Evolutionary conservation across 257 asterid species (phyloP).

Genomic region (Scutellaria minor): DNA sequence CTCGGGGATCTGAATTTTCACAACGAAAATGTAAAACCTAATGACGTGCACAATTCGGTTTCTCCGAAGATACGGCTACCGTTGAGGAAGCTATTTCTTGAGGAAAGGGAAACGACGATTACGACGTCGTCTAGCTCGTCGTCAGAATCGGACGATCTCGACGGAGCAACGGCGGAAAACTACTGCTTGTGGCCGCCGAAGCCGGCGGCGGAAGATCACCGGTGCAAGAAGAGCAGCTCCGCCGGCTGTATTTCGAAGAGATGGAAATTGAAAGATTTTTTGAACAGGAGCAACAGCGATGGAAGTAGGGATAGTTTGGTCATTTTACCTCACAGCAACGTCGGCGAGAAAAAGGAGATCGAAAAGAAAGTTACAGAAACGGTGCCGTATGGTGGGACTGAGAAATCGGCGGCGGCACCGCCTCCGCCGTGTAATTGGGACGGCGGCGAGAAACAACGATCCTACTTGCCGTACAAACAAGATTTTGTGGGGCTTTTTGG

Average conservation of each 20-base stretch:
- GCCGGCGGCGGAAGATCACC: constrained; percentile 30
- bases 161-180: constrained; percentile 33
- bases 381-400: constrained; percentile 28
- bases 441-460: constrained; percentile 39
- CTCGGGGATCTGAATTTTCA: constrained; percentile 1
- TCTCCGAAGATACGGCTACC: constrained; percentile 47
- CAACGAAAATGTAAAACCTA: constrained; percentile 11
- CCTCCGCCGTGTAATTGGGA: constrained; percentile 27
- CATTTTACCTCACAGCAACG: constrained; percentile 1
- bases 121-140: constrained; percentile 47
- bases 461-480: constrained; percentile 37
- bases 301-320: constrained; percentile 29
- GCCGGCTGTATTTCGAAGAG: constrained; percentile 44
- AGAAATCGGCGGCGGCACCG: constrained; percentile 9
- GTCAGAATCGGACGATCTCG: constrained; percentile 34
- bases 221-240: constrained; percentile 47
- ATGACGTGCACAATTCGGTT: constrained; percentile 29
- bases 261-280: constrained; percentile 47
- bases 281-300: constrained; percentile 46
- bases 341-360: constrained; percentile 25
- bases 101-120: constrained; percentile 49
- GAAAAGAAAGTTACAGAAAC: constrained; percentile 12
- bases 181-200: constrained; percentile 45
- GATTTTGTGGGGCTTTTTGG: constrained; percentile 42
- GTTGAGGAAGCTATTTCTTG: constrained; percentile 49